Evolutionary conservation across 73 alveolate genomes (phyloP).

Genomic region (Tetrahymena malaccensis): DNA sequence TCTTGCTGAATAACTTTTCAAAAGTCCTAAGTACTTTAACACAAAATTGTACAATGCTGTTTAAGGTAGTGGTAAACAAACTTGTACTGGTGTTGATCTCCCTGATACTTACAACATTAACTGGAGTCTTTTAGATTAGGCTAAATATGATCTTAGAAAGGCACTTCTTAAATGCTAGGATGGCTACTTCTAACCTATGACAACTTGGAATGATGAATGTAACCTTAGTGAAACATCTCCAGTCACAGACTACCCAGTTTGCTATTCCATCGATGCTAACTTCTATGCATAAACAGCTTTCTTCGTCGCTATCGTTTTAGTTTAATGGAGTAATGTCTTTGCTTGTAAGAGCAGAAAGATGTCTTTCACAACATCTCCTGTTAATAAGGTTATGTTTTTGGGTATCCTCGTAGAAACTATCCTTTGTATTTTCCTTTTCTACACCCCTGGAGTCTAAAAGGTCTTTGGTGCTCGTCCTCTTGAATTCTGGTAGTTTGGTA

Average conservation of each 20-base stretch:
- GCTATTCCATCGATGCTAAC: constrained; percentile 65
- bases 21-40: not conserved
- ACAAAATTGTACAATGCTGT: not conserved
- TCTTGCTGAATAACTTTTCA: not conserved
- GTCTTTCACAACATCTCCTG: constrained; percentile 22
- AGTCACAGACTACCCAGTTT: constrained; percentile 13
- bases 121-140: not conserved
- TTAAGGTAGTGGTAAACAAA: not conserved
- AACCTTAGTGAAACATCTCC: constrained; percentile 47
- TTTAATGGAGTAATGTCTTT: constrained; percentile 41
- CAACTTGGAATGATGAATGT: constrained; percentile 42
- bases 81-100: not conserved
- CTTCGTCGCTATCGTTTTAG: constrained; percentile 39
- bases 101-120: not conserved
- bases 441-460: constrained; percentile 34
- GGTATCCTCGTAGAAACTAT: constrained; percentile 23
- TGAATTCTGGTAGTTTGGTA: constrained; percentile 6
- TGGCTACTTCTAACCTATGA: not conserved
- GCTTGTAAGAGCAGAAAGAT: constrained; percentile 39
- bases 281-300: constrained; percentile 39
- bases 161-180: constrained; percentile 8
- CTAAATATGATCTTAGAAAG: constrained; percentile 19
- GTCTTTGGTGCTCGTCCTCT: constrained; percentile 45
- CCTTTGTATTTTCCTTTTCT: constrained; percentile 19
- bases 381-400: constrained; percentile 13